Base-by-base conservation (phyloP, 768 basidiomycete genomes). In the Cytidiella melzeri region DNA sequence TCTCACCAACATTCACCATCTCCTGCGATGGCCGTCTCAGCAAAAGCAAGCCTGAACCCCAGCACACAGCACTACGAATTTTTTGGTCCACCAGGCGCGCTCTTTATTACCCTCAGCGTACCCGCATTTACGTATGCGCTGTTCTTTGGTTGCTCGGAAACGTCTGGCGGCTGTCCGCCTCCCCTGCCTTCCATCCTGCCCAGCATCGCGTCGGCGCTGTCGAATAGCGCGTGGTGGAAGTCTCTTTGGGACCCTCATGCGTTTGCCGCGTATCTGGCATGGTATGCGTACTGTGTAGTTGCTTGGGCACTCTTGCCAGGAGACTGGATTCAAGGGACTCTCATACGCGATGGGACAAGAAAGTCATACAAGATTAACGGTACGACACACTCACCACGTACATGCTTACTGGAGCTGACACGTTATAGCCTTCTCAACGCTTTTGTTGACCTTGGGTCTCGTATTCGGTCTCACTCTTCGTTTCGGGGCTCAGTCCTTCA, bases 301-400 rank as follows among this genome's bases (percentile, higher is more conserved):
- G 76, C 88, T 2, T 97, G 94, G 93, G 73, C 70, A 4, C 59
- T 92, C 43, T 69, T 98, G 11, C 96, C 81, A 15, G 81, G 79
- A 3, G 67, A 68, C 55, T 68, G 68, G 67, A 59, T 67, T 9
- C 60, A 64, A 47, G 68, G 67, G n/a, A 55, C 54, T 5, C 34
- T 70, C 72, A 65, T 95, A 57, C 76, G 96, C 41, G 83, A 81
- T 37, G 94, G 94, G 0, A 73, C 71, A 47, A 83, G 75, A 61
- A 84, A 87, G 63, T 68, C 75, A 52, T 99, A 99, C 75, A 97
- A 90, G 71, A 92, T 96, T 52, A 98, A 99, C 70, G 94, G 94
- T 93, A 61, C 57, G 76, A 66, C 15, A n/a, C 34, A 24, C 21
- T 3, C 20, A 26, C 24, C 11, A 5, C 6, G 43, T 11, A 15